These are phyloP conservation scores for Funneliformis caledonium DNA, from an alignment of 371 early-diverging fungal genomes.

Conservation along the genomic window DNA sequence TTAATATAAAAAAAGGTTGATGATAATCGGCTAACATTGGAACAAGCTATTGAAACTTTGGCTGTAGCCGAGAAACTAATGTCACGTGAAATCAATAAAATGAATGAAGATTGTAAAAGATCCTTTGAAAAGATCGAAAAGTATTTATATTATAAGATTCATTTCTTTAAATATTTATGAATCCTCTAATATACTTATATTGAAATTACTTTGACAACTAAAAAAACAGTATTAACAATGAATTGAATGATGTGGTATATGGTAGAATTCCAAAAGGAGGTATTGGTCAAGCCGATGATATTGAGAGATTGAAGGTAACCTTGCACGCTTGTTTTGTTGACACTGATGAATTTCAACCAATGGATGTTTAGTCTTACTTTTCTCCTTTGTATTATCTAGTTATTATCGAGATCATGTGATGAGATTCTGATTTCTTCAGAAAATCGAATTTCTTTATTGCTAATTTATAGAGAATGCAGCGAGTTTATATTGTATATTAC, in stretches of 20 bases:
- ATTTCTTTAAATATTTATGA: no score
- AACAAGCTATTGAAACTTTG: conserved; percentile 25
- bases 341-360: background rate
- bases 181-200: no score
- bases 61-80: background rate
- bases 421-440: background rate
- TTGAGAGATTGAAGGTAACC: conserved; percentile 19
- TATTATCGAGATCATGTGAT: background rate
- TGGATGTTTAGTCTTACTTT: background rate
- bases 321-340: background rate
- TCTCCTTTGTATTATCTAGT: background rate
- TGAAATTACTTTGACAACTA: background rate
- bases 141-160: background rate
- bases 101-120: background rate
- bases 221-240: background rate
- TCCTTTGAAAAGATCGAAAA: conserved; percentile 1
- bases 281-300: background rate
- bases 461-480: no score
- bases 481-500: no score
- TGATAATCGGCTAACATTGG: conserved; percentile 12
- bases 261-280: conserved; percentile 1
- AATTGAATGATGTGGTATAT: conserved; percentile 23
- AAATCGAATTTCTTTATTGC: background rate
- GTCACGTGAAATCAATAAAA: background rate
- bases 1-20: background rate